Base-by-base conservation (phyloP, 768 basidiomycete genomes). In the Lactifluus echinatus region DNA sequence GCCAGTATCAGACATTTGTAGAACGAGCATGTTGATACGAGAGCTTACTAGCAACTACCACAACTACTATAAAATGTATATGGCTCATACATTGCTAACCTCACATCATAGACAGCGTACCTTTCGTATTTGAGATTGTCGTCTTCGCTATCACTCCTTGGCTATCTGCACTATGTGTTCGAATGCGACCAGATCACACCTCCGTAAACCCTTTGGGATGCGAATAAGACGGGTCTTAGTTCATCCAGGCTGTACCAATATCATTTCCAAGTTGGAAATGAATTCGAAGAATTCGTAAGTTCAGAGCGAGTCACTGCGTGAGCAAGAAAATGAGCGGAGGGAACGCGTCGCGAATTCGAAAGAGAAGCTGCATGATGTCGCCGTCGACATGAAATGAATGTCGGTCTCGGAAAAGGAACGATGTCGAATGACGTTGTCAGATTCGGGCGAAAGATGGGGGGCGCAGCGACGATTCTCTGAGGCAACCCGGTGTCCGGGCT, bases 101-200 rank as follows among this genome's bases (percentile, higher is more conserved):
- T 10, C 23, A 42, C 21, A 1, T 21, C 40, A 52, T 23, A 52
- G 31, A 40, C 23, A 19, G 51, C 15, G 10, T 50, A 46, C 33
- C 14, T 42, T 53, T 53, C 45, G 10, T 45, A 49, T 31, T 53
- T 37, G 39, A 24, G 15, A n/a, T n/a, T n/a, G 10, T 53, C 46
- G 24, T 63, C 62, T 3, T 89, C 85, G 70, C 40, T 73, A 71
- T 43, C 71, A 65, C 36, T 74, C 70, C 50, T 56, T 59, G 5
- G 65, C 70, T 12, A 73, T 69, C 29, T 65, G 71, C 2, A 81
- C 79, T 7, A 79, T 75, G 44, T 67, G 74, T 71, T 93, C 90
- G 29, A 92, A 71, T 52, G 73, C 75, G 60, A 82, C 81, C 23
- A 93, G 74, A 49, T 79, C 79, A 88, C 89, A 91, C 2, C 83